Evolutionary conservation across 2,329 filamentous ascomycete genomes (phyloP).

Genomic region (Exophiala alcalophila): DNA sequence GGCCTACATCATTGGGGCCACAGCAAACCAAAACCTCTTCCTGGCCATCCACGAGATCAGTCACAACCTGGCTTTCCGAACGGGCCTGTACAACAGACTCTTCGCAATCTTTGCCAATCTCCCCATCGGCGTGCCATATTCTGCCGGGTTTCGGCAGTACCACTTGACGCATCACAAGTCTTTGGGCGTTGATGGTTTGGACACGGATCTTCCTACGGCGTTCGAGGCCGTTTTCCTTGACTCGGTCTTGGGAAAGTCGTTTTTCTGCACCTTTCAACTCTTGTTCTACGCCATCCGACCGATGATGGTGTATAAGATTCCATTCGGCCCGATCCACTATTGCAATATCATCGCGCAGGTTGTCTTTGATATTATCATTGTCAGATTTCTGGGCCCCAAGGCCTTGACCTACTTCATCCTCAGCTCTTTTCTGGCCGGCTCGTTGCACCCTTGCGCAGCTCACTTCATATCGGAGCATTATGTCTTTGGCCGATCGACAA

Average conservation of each 20-base stretch:
- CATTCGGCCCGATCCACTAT: slow-evolving; percentile 79
- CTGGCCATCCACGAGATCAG: slow-evolving; percentile 98
- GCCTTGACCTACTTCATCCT: slow-evolving; percentile 79
- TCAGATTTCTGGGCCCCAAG: slow-evolving; percentile 58
- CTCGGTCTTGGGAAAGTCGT: slow-evolving; percentile 89
- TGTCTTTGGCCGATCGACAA: slow-evolving; percentile 57
- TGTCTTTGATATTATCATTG: slow-evolving; percentile 69
- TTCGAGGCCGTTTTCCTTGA: slow-evolving; percentile 90
- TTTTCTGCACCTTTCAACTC: slow-evolving; percentile 99
- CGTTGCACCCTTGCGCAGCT: slow-evolving; percentile 87
- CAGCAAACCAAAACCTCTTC: slow-evolving; percentile 97
- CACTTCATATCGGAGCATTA: slow-evolving; percentile 99
- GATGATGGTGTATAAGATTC: slow-evolving; percentile 88
- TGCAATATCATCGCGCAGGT: slow-evolving; percentile 78
- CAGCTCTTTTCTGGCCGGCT: slow-evolving; percentile 89
- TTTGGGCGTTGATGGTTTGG: slow-evolving; percentile 89
- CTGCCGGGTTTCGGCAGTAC: slow-evolving; percentile 93
- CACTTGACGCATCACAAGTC: slow-evolving; percentile 99
- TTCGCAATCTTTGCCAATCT: slow-evolving; percentile 93
- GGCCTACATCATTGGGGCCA: slow-evolving; percentile 88
- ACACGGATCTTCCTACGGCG: slow-evolving; percentile 91
- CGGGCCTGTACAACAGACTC: slow-evolving; percentile 72
- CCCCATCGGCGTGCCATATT: slow-evolving; percentile 93
- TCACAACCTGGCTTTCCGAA: slow-evolving; percentile 92
- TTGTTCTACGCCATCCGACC: slow-evolving; percentile 96